Evolutionary conservation across 441 rosid species (phyloP), one percentile per base, ranked within the genome.

Genomic region (Brassica balearica): DNA sequence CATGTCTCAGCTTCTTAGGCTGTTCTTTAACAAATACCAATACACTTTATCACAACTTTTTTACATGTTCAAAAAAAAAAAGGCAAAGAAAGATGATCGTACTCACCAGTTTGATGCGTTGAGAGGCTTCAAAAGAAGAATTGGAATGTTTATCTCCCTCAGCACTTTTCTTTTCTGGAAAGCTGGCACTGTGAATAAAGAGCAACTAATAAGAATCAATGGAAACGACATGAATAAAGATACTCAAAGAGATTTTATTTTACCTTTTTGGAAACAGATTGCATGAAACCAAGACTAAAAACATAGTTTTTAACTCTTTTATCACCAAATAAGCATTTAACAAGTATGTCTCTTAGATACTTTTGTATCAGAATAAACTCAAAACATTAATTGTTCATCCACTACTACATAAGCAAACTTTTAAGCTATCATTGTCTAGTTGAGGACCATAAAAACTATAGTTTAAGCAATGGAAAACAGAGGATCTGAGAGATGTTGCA

Each of bases 91-190:
- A 71, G 78, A 60, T 72, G 74, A 73, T 41, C 11, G 48, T 77
- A 76, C 85, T 83, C 82, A 94, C 98, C 87, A 85, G 89, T 86
- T 89, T 91, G 76, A 77, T 82, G 41, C 86, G 81, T 56, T 76
- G 80, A 68, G 91, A 87, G 77, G 81, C 85, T 77, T 85, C 88
- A 65, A 69, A 82, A 8, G 87, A 87, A 82, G 74, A 56, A 73
- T 77, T 74, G 25, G 75, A 85, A 75, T 56, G 76, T 75, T 77
- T 79, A 73, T 85, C 90, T 85, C 73, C 89, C 69, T 82, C 86
- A 27, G 63, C 66, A 74, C 80, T 85, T 70, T 84, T 91, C 87
- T 88, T 91, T 56, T 81, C 91, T 55, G 96, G 91, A 69, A 87
- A 90, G 87, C 96, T 93, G 89, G 82, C 81, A 86, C 75, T 77